Evolutionary conservation across 2,329 filamentous ascomycete genomes (phyloP).

Genomic region (Penicillium sp.): DNA sequence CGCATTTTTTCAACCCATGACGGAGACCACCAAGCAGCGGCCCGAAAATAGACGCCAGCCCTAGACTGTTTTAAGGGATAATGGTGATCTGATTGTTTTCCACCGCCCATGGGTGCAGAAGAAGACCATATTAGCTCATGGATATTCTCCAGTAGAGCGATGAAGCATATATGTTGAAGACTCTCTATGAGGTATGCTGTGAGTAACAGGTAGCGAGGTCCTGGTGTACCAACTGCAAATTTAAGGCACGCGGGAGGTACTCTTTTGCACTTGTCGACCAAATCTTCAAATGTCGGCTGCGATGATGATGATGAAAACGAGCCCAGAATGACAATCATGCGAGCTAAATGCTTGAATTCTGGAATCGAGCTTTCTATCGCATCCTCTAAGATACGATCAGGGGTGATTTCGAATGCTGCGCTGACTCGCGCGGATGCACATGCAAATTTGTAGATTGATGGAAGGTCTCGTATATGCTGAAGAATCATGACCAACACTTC

Average conservation of each 20-base stretch:
- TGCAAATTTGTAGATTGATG: not conserved
- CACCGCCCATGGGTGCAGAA: not conserved
- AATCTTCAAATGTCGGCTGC: not conserved
- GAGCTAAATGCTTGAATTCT: not conserved
- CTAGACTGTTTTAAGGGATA: not conserved
- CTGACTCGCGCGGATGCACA: not conserved
- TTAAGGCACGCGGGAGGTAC: not conserved
- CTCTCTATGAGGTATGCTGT: conserved; percentile 13
- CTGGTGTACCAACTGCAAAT: conserved; percentile 3
- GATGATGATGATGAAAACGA: not conserved
- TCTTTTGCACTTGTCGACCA: not conserved
- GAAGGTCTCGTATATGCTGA: not conserved
- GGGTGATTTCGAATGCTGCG: not conserved
- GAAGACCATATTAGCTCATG: conserved; percentile 5
- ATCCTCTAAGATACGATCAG: not conserved
- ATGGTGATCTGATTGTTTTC: not conserved
- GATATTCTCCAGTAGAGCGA: conserved; percentile 12
- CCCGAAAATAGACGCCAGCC: too few relatives aligned
- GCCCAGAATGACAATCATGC: not conserved
- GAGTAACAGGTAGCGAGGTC: conserved; percentile 5
- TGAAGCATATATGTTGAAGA: conserved; percentile 8
- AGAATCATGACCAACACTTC: not conserved
- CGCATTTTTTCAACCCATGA: conserved; percentile 11
- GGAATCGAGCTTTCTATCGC: not conserved
- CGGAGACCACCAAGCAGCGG: conserved; percentile 12